Conservation (phyloP, 1,139 yeast genomes). For the Blastobotrys buckinghamii region DNA sequence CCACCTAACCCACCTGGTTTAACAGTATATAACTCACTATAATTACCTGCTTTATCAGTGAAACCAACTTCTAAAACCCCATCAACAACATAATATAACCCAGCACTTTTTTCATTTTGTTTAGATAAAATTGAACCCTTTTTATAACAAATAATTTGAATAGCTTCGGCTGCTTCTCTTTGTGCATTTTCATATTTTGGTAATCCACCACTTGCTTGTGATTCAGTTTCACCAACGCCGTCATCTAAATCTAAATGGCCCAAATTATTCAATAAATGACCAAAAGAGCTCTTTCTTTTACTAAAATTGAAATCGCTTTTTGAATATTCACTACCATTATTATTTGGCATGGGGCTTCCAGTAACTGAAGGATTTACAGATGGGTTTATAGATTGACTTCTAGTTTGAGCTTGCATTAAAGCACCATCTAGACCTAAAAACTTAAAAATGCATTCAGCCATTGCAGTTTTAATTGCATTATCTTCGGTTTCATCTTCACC, state of each 20-base stretch:
- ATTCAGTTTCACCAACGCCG: constrained; percentile 7
- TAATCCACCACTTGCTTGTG: constrained; percentile 1
- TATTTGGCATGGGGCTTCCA: constrained; percentile 12
- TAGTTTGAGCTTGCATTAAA: constrained; percentile 9
- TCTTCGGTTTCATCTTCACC: constrained; percentile 78
- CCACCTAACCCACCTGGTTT: constrained; percentile 84
- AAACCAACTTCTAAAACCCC: constrained; percentile 65
- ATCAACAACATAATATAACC: constrained; percentile 71
- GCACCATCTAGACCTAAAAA: constrained; percentile 60
- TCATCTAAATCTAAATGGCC: constrained; percentile 13
- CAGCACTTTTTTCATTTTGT: constrained; percentile 63
- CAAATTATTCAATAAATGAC: constrained; percentile 15
- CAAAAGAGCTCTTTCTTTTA: constrained; percentile 12
- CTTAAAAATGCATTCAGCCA: constrained; percentile 70
- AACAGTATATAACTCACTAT: constrained; percentile 50
- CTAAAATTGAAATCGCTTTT: not conserved
- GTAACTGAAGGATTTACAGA: constrained; percentile 19
- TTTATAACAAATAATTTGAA: constrained; percentile 52
- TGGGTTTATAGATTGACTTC: constrained; percentile 9
- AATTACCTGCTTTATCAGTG: constrained; percentile 30
- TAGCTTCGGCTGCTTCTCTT: constrained; percentile 55
- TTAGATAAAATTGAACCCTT: constrained; percentile 54
- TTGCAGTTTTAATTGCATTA: constrained; percentile 57
- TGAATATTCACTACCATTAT: constrained; percentile 6
- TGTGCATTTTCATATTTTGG: constrained; percentile 44